Percentiles rank a stretch among this genome's conserved stretches.
These are phyloP conservation scores for Kandelia obovata DNA, from an alignment of 345 rosid species.

Conservation along the genomic window DNA sequence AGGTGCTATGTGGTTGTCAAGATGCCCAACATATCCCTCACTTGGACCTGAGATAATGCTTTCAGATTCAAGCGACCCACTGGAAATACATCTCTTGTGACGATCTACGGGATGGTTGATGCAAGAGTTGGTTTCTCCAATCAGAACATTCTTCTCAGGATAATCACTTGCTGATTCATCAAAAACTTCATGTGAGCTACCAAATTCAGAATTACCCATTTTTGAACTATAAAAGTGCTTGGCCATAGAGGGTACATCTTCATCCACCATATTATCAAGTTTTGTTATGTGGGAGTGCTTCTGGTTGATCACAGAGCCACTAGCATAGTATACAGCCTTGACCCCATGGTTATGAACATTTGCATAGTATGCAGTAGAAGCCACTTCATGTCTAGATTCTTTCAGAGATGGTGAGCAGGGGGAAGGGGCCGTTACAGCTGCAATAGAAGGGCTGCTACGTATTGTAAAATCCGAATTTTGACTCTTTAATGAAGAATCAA, in stretches of 20 bases:
- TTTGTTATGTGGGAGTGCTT: constrained; percentile 25
- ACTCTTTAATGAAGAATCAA: constrained; percentile 41
- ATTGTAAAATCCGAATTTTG: constrained; percentile 32
- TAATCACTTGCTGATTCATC: constrained; percentile 18
- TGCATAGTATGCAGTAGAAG: constrained; percentile 20
- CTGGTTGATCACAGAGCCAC: constrained; percentile 26
- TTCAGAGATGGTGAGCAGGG: constrained; percentile 44
- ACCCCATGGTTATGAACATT: constrained; percentile 20
- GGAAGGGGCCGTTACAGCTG: constrained; percentile 24
- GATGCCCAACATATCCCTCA: constrained; percentile 32
- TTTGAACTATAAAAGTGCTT: constrained; percentile 26
- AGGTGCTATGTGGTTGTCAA: constrained; percentile 30
- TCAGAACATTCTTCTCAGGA: constrained; percentile 19
- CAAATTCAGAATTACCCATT: constrained; percentile 23
- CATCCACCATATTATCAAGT: constrained; percentile 8
- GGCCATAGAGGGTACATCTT: constrained; percentile 36
- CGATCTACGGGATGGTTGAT: constrained; percentile 33
- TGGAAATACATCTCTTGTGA: constrained; percentile 34
- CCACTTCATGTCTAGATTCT: constrained; percentile 35
- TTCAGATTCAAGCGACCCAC: constrained; percentile 40
- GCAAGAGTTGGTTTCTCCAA: constrained; percentile 29
- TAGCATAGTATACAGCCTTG: constrained; percentile 27
- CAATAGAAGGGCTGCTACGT: constrained; percentile 28
- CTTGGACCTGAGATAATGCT: constrained; percentile 28
- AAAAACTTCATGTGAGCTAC: constrained; percentile 16